Evolutionary conservation across 176 grass and related monocot species (phyloP).

Genomic region (Triticum urartu): DNA sequence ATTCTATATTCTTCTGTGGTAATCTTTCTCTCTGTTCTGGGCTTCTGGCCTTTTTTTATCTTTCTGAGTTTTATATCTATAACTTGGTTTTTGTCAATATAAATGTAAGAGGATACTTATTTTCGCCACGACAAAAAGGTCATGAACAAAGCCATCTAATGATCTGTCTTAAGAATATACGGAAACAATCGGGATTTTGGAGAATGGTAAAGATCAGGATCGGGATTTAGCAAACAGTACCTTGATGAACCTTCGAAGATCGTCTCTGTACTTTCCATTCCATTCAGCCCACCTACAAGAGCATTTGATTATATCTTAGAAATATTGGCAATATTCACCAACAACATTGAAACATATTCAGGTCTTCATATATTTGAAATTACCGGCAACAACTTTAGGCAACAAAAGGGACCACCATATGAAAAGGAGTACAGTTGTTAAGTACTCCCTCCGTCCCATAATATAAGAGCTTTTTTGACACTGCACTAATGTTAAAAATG

Average conservation of each 20-base stretch:
- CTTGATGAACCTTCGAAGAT: conserved; percentile 91
- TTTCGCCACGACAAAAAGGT: background rate
- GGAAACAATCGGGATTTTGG: background rate
- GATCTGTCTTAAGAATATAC: background rate
- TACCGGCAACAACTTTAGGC: background rate
- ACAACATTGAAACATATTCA: background rate
- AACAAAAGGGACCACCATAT: conserved; percentile 12
- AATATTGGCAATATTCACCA: conserved; percentile 14
- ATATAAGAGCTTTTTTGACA: too few relatives aligned
- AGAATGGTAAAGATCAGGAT: background rate
- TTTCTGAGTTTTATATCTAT: background rate
- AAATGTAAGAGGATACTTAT: background rate
- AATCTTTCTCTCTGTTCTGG: background rate
- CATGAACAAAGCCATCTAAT: conserved; percentile 7
- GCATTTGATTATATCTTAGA: background rate
- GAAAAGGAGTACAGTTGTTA: background rate
- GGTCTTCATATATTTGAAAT: background rate
- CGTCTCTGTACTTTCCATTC: conserved; percentile 95
- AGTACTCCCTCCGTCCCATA: background rate
- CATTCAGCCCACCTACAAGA: conserved; percentile 96
- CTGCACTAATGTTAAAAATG: too few relatives aligned
- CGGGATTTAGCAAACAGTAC: conserved; percentile 25
- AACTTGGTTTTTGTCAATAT: background rate
- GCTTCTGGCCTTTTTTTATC: background rate
- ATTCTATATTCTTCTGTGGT: background rate